Percentiles rank a stretch among this genome's conserved stretches.
phyloP scores from a whole-genome alignment of 2,329 filamentous ascomycete genomes.

The Alternaria triticimaculans region DNA sequence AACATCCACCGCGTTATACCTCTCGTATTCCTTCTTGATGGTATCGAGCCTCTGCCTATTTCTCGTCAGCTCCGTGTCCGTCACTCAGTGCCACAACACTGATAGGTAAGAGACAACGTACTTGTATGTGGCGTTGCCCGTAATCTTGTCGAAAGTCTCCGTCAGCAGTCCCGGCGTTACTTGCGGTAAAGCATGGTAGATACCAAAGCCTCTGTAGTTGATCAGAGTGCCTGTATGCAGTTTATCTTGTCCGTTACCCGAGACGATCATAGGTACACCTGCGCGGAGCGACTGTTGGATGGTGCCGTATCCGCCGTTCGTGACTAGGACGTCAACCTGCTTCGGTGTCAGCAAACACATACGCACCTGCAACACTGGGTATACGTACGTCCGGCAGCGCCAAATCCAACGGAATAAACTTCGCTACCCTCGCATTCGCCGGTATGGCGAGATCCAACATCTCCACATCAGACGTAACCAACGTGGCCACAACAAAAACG shows the following conservation, averaged over 20 bases:
- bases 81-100: neutral
- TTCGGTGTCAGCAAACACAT: neutral
- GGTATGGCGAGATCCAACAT: constrained; percentile 36
- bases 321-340: constrained; percentile 51
- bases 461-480: constrained; percentile 37
- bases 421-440: constrained; percentile 52
- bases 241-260: constrained; percentile 50
- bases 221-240: constrained; percentile 47
- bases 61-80: neutral
- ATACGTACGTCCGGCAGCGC: constrained; percentile 42
- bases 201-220: constrained; percentile 14
- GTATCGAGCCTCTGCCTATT: neutral
- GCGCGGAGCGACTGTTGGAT: constrained; percentile 55
- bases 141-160: constrained; percentile 6
- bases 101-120: neutral
- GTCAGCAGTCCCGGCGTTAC: neutral
- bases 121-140: constrained; percentile 9
- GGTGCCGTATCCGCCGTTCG: constrained; percentile 58
- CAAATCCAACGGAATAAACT: constrained; percentile 58
- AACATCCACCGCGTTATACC: constrained; percentile 13
- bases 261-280: constrained; percentile 57
- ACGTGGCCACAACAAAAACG: constrained; percentile 45
- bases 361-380: neutral
- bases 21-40: constrained; percentile 2
- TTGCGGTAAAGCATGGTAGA: constrained; percentile 12